These are phyloP conservation scores for Hamigera avellanea DNA, from an alignment of 495 filamentous ascomycete species.

Conservation along the genomic window DNA sequence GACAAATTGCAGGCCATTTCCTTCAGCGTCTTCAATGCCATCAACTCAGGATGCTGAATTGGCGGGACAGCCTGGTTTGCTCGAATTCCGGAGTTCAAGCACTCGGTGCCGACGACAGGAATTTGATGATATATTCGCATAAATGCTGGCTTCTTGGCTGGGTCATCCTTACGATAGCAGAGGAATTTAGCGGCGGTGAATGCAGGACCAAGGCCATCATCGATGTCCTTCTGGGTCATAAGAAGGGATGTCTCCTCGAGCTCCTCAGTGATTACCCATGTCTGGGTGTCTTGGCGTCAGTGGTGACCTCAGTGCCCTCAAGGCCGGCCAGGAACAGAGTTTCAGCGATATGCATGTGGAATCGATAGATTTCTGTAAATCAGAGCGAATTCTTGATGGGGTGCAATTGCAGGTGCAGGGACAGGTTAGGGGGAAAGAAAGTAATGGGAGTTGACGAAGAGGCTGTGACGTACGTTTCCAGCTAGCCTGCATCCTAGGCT, in stretches of 20 bases:
- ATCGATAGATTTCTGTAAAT: too few relatives aligned
- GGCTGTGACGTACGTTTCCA: too few relatives aligned
- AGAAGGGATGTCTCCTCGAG: neutral
- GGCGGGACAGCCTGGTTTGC: constrained; percentile 1
- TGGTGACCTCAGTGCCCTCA: neutral
- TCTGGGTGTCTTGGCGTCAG: neutral
- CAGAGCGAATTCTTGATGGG: too few relatives aligned
- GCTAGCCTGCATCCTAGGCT: too few relatives aligned
- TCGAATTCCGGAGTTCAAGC: neutral
- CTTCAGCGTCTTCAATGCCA: neutral
- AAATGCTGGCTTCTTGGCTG: constrained; percentile 2
- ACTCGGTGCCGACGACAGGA: constrained; percentile 5
- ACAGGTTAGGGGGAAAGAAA: too few relatives aligned
- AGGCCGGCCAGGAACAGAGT: neutral
- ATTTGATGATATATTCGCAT: constrained; percentile 9
- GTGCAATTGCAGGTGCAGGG: too few relatives aligned
- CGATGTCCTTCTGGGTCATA: neutral
- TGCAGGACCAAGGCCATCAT: neutral
- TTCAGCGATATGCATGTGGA: neutral
- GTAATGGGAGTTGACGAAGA: too few relatives aligned
- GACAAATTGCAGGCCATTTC: neutral
- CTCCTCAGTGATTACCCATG: neutral
- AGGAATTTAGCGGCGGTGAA: neutral
- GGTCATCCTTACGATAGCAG: neutral
- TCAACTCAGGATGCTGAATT: neutral